Base-by-base conservation (phyloP, 345 rosid species). In the Ceriops tagal region DNA sequence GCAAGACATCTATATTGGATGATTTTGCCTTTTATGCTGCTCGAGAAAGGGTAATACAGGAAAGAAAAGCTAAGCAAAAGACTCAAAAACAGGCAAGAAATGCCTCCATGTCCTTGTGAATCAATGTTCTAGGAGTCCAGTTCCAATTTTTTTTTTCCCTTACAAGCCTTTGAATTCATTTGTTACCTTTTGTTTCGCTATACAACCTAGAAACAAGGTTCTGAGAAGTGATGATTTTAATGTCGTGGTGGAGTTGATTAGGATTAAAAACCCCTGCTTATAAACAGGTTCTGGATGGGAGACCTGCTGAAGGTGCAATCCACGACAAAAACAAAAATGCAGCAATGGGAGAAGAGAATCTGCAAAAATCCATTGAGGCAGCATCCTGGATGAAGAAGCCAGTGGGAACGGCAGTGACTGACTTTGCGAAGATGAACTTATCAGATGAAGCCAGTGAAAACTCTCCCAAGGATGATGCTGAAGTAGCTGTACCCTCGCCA, bases 51-150 rank as follows among this genome's bases (percentile, higher is more conserved):
- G 64, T 75, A 27, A 64, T 75, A 73, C 73, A 58, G 62, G 73
- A 75, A 60, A 69, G 59, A 60, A 64, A 66, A 52, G 76, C 83
- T 34, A 76, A 78, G 20, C 80, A 67, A 30, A 83, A 74, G 72
- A 62, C 65, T 61, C 87, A 81, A 61, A 89, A 83, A 67, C 85
- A 86, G 88, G 92, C 75, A 74, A 71, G 71, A 68, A n/a, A 22
- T 43, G 31, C 31, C 62, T 15, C 31, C 57, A 22, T 6, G 47
- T 49, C 19, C 18, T 43, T 43, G 4, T 13, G 49, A 43, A 13
- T 43, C 49, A 43, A 3, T 13, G 49, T 43, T 43, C 19, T 43
- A 43, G 49, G 47, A 43, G 19, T 43, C 49, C 49, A 43, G 49
- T 55, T 19, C 24, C 3, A 19, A 0, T 24, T 5, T 60, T 20